Evolutionary conservation across 352 stramenopile species (phyloP).

Genomic region (Phytophthora vignae): DNA sequence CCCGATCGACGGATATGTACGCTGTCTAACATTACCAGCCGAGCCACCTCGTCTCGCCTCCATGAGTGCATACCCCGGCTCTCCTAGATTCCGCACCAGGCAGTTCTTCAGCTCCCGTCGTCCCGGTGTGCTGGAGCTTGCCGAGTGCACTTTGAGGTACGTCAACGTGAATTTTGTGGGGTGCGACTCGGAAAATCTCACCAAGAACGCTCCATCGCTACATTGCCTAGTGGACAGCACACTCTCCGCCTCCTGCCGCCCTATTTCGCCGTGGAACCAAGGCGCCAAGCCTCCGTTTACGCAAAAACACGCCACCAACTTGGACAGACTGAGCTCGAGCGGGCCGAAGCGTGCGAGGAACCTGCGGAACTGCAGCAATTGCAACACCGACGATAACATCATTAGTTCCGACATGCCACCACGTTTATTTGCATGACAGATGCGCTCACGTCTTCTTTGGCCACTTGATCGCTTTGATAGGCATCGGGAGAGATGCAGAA

Average conservation of each 20-base stretch:
- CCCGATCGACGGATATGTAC: conserved; percentile 67
- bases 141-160: conserved; percentile 76
- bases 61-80: conserved; percentile 56
- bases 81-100: conserved; percentile 68
- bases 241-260: conserved; percentile 54
- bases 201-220: conserved; percentile 74
- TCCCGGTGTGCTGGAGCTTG: conserved; percentile 37
- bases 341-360: conserved; percentile 82
- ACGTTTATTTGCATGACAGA: conserved; percentile 6
- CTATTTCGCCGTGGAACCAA: conserved; percentile 81
- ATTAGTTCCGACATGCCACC: neutral
- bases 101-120: conserved; percentile 76
- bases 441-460: conserved; percentile 47
- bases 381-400: conserved; percentile 6
- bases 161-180: conserved; percentile 80
- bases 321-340: conserved; percentile 59
- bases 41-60: conserved; percentile 41
- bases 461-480: conserved; percentile 53
- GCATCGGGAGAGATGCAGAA: conserved; percentile 58
- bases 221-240: conserved; percentile 37
- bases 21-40: conserved; percentile 30
- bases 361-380: conserved; percentile 51
- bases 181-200: conserved; percentile 84
- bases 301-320: conserved; percentile 70
- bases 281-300: conserved; percentile 64